These are phyloP conservation scores for Knoxdaviesia capensis DNA, from an alignment of 2,329 filamentous ascomycete genomes.

Conservation along the genomic window DNA sequence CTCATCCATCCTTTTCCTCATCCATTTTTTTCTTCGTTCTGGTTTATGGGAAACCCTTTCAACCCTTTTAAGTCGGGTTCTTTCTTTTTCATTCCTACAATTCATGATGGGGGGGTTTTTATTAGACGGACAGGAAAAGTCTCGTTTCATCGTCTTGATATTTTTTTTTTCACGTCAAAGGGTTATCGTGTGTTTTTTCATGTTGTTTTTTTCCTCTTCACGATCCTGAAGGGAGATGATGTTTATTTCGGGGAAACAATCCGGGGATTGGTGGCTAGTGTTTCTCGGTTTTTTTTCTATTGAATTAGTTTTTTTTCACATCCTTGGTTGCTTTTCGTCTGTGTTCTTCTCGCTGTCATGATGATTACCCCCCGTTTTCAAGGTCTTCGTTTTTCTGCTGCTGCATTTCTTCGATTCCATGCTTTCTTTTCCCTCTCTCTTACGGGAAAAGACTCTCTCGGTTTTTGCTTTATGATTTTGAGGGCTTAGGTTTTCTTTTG, in stretches of 20 bases:
- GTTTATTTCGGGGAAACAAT: too few species aligned
- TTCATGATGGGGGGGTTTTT: neutral
- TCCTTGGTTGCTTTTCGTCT: neutral
- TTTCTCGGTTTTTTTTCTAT: too few species aligned
- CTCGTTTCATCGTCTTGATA: neutral
- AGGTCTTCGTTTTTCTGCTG: too few species aligned
- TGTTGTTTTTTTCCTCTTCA: neutral
- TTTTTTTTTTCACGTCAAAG: neutral
- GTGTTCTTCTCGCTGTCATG: conserved; percentile 1
- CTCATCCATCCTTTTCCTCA: conserved; percentile 1
- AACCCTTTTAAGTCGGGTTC: neutral
- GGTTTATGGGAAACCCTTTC: neutral
- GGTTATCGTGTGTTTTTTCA: neutral
- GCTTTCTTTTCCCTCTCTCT: too few species aligned
- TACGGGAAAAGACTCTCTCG: too few species aligned
- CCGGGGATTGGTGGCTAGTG: too few species aligned
- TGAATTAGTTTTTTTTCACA: neutral
- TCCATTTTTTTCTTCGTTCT: conserved; percentile 3
- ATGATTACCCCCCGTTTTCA: too few species aligned
- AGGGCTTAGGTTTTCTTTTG: too few species aligned
- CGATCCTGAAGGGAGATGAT: neutral
- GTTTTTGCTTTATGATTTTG: too few species aligned
- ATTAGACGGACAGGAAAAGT: neutral
- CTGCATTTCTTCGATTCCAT: too few species aligned
- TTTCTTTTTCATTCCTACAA: neutral